These are phyloP conservation scores for Pseudopithomyces maydicus DNA, from an alignment of 2,329 filamentous ascomycete species.

Conservation along the genomic window DNA sequence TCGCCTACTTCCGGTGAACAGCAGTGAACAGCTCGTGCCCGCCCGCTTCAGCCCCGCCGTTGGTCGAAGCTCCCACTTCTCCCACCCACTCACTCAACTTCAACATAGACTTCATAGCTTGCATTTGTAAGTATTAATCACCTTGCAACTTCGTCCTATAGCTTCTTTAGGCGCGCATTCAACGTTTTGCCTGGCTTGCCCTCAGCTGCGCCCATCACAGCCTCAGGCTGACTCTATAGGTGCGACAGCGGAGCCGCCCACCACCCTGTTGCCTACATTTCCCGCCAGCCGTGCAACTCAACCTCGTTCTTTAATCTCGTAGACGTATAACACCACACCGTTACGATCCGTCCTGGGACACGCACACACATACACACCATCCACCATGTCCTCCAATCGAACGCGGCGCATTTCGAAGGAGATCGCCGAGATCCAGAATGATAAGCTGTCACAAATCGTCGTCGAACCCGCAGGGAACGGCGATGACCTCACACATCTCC, in stretches of 20 bases:
- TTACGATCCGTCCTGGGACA: too few species aligned
- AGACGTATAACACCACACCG: not conserved
- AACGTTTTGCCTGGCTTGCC: slow-evolving; percentile 14
- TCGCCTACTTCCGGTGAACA: not conserved
- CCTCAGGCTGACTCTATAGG: slow-evolving; percentile 31
- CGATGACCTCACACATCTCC: slow-evolving; percentile 78
- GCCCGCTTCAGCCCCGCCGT: slow-evolving; percentile 15
- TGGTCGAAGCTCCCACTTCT: slow-evolving; percentile 15
- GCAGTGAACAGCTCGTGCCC: not conserved
- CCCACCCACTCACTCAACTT: slow-evolving; percentile 2
- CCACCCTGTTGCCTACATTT: slow-evolving; percentile 23
- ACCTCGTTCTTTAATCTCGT: not conserved
- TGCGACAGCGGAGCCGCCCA: slow-evolving; percentile 10
- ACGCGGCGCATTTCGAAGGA: slow-evolving; percentile 73
- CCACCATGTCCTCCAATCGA: slow-evolving; percentile 61
- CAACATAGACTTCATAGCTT: not conserved
- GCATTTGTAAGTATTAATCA: not conserved
- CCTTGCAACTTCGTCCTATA: not conserved
- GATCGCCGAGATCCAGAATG: slow-evolving; percentile 73
- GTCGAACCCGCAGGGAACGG: slow-evolving; percentile 67
- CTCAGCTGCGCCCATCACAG: slow-evolving; percentile 19
- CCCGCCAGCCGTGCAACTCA: slow-evolving; percentile 8
- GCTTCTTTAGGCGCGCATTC: not conserved
- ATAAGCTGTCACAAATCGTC: slow-evolving; percentile 77
- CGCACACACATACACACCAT: slow-evolving; percentile 1